A percentile compares a stretch with the other conserved stretches of the same genome.
Evolutionary conservation across 495 filamentous ascomycete species (phyloP).

Genomic region (Chaetomium cochliodes): DNA sequence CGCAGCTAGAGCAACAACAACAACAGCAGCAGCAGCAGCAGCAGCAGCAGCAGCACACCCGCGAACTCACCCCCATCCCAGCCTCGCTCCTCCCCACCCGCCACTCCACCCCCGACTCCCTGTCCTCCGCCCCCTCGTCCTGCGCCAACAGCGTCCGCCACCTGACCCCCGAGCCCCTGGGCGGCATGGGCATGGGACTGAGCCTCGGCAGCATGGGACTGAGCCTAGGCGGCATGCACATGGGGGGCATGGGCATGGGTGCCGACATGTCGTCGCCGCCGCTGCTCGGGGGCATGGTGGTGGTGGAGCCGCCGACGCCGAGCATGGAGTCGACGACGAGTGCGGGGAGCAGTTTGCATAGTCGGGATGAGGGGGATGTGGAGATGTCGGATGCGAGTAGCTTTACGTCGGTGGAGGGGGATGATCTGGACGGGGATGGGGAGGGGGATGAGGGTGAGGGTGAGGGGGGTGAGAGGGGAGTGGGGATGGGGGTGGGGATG

Average conservation of each 20-base stretch:
- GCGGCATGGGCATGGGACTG: background rate
- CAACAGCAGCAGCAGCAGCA: background rate
- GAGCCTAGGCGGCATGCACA: background rate
- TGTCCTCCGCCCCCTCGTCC: background rate
- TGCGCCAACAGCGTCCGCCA: constrained; percentile 2
- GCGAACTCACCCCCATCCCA: constrained; percentile 25
- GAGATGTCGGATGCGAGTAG: constrained; percentile 48
- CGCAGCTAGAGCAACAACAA: too few species aligned
- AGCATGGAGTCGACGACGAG: constrained; percentile 27
- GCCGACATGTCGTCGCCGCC: background rate
- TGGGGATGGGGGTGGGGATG: background rate
- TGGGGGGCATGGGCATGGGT: background rate
- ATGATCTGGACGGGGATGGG: background rate
- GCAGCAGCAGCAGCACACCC: background rate
- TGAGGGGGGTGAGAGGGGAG: constrained; percentile 18
- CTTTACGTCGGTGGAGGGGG: constrained; percentile 30
- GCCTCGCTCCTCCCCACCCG: constrained; percentile 14
- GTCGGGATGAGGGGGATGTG: constrained; percentile 36
- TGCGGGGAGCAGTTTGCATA: constrained; percentile 4
- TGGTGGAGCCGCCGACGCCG: constrained; percentile 21
- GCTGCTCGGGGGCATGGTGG: background rate
- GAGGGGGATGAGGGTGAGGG: background rate
- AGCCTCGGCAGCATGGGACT: background rate
- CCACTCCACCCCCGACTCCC: constrained; percentile 10
- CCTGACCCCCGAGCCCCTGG: constrained; percentile 8